Base-by-base conservation (phyloP, 306 rosid genomes). In the Hippophae gyantsensis region DNA sequence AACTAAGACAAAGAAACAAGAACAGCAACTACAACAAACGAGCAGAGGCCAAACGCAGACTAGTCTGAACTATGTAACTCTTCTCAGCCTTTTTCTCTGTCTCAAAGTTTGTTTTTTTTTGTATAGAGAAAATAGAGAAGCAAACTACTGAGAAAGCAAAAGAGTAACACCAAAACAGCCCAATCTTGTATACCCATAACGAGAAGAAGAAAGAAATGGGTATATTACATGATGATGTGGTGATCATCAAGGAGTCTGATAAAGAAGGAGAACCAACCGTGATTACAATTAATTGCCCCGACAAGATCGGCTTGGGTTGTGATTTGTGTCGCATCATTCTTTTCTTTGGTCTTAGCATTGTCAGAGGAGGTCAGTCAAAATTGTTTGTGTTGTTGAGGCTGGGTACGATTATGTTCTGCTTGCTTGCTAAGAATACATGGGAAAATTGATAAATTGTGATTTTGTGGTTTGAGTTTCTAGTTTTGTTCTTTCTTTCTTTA, bases 301-400 rank as follows among this genome's bases (percentile, higher is more conserved):
- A 92, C 69, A 92, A 88, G 51, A 85, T 95, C 10, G 99, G 99
- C n/a, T 60, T 92, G 26, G 99, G 96, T 26, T 85, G 88, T 65
- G 99, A 92, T 67, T 68, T 92, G 82, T 92, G 99, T 64, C 95
- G 99, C 46, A 80, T 85, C 81, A 81, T 92, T 66, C 99, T 92
- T 81, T 85, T 82, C 76, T 92, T 88, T 67, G 90, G 93, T 66
- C 80, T 92, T n/a, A 83, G 69, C 89, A 88, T 92, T 81, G 82
- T 82, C 50, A 76, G 81, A 80, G 99, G 95, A 88, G 99, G 99
- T 92, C 60, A 66, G 8, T 44, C n/a, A 5, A 43, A 9, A 27
- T 11, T 25, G 52, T 42, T 63, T 6, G 25, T 49, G 14, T 23
- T 6, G 53, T 12, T 12, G n/a, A 12, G 12, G 9, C 26, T 49